These are phyloP conservation scores for Lotus japonicus DNA, from an alignment of 306 rosid genomes.

Conservation along the genomic window DNA sequence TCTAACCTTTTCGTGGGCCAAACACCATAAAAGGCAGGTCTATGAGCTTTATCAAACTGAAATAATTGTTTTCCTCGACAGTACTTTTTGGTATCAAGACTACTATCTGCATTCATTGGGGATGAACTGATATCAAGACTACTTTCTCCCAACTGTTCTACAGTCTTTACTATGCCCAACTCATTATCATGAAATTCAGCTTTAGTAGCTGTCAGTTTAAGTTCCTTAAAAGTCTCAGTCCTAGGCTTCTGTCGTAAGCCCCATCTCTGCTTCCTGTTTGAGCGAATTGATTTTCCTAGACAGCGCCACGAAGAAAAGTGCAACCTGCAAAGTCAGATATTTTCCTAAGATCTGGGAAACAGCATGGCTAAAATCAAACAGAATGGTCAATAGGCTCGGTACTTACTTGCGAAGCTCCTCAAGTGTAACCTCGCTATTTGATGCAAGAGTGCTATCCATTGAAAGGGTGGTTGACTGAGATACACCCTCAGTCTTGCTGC, in stretches of 20 bases:
- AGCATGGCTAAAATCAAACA: not conserved
- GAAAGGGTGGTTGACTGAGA: constrained; percentile 47
- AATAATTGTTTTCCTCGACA: constrained; percentile 52
- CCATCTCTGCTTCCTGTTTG: constrained; percentile 68
- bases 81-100: constrained; percentile 36
- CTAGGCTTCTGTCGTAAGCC: constrained; percentile 72
- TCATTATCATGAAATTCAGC: constrained; percentile 43
- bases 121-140: constrained; percentile 32
- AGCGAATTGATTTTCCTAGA: constrained; percentile 45
- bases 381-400: not conserved
- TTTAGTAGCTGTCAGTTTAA: constrained; percentile 63
- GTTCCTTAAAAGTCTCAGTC: constrained; percentile 54
- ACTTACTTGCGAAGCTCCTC: constrained; percentile 60
- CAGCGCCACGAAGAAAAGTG: constrained; percentile 63
- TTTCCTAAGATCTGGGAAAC: not conserved
- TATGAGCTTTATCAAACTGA: constrained; percentile 81
- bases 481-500: constrained; percentile 30
- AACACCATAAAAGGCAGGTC: constrained; percentile 90
- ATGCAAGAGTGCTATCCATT: constrained; percentile 66
- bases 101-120: constrained; percentile 31
- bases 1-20: constrained; percentile 75
- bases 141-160: constrained; percentile 45
- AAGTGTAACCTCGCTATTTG: constrained; percentile 30
- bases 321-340: constrained; percentile 40
- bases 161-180: constrained; percentile 43